Percentiles rank a stretch among this genome's conserved stretches.
Conservation (phyloP, 768 basidiomycete species). For the Neoboletus magnificus region DNA sequence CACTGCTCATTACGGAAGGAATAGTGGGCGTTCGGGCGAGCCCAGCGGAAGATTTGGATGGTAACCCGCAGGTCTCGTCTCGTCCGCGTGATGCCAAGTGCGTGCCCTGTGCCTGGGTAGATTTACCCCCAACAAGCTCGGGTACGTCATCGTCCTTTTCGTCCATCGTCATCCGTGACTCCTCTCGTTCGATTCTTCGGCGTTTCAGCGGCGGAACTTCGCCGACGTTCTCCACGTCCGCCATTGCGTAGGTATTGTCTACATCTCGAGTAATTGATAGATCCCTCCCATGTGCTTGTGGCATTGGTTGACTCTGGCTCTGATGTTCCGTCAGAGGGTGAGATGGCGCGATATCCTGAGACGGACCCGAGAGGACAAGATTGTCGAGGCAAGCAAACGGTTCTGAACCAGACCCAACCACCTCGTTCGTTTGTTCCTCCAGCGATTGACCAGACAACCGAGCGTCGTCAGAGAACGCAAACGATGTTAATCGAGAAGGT, state of each 20-base stretch:
- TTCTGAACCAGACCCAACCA: not conserved
- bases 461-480: conserved; percentile 3
- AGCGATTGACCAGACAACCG: not conserved
- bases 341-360: not conserved
- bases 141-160: not conserved
- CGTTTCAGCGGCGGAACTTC: conserved; percentile 12
- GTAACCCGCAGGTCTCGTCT: not conserved
- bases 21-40: not conserved
- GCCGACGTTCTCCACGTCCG: conserved; percentile 2
- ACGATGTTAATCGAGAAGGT: not conserved
- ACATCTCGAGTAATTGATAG: not conserved
- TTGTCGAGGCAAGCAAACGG: conserved; percentile 21
- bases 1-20: not conserved
- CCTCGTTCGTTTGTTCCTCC: conserved; percentile 1
- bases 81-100: not conserved
- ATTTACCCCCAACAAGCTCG: not conserved
- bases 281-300: not conserved
- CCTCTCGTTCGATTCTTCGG: conserved; percentile 11
- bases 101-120: not conserved
- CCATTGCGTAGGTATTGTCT: not conserved
- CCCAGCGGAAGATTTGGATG: not conserved
- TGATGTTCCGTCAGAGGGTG: not conserved
- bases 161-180: not conserved
- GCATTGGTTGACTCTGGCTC: not conserved
- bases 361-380: not conserved